phyloP scores from a whole-genome alignment of 192 early-diverging fungal genomes.

The Umbelopsis sp. region DNA sequence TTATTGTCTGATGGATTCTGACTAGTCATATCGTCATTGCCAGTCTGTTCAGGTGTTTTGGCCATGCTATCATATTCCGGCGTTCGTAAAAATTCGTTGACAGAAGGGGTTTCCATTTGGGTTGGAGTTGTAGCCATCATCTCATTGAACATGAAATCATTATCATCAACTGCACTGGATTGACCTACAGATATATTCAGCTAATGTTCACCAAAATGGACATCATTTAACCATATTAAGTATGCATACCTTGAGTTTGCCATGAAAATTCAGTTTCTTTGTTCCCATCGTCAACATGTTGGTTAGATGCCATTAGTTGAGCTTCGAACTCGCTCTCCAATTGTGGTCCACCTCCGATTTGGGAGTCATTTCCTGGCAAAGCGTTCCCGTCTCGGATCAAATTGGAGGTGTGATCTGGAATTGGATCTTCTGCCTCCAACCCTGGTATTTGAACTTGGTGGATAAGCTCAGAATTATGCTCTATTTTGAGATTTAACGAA shows the following conservation, averaged over 20 bases:
- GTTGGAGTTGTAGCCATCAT: constrained; percentile 31
- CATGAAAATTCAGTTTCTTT: constrained; percentile 3
- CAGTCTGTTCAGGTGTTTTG: background rate
- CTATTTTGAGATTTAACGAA: constrained; percentile 19
- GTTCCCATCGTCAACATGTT: background rate
- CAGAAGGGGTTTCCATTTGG: constrained; percentile 21
- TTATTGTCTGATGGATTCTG: background rate
- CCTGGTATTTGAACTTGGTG: constrained; percentile 17
- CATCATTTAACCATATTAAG: background rate
- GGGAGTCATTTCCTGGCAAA: background rate
- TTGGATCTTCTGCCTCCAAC: constrained; percentile 12
- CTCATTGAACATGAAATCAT: constrained; percentile 33
- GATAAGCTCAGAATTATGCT: background rate
- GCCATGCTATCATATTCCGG: background rate
- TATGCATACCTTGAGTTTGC: background rate
- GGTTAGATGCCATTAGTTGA: background rate
- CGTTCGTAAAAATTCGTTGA: constrained; percentile 27
- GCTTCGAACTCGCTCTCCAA: background rate
- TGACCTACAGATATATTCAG: constrained; percentile 8
- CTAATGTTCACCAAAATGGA: constrained; percentile 7
- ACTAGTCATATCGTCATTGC: background rate
- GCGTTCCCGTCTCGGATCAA: background rate
- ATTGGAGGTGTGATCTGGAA: background rate
- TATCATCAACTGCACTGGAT: background rate
- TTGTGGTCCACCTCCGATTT: background rate